Percentiles rank a stretch among this genome's conserved stretches.
Conservation (phyloP, 116 monocot species). For the Posidonia oceanica region DNA sequence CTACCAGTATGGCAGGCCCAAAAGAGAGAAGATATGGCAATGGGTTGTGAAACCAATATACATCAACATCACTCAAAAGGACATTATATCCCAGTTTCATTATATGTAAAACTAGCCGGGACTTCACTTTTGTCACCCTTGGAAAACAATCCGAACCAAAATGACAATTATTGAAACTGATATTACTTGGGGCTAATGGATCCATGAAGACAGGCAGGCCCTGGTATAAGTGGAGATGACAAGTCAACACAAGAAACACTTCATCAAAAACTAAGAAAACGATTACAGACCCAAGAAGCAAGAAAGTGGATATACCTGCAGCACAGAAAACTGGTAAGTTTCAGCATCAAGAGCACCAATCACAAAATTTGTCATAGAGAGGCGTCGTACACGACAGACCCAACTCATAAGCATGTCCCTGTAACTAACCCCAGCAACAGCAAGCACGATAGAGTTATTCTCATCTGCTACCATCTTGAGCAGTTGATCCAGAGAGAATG, state of each 20-base stretch:
- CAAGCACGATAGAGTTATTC: conserved; percentile 70
- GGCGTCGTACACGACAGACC: conserved; percentile 67
- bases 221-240: conserved; percentile 16
- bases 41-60: conserved; percentile 93
- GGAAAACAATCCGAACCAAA: conserved; percentile 87
- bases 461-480: conserved; percentile 51
- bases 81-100: conserved; percentile 74
- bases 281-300: not conserved
- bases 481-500: conserved; percentile 50
- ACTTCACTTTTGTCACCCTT: conserved; percentile 92
- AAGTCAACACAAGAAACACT: not conserved
- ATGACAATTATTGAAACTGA: conserved; percentile 78
- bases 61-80: conserved; percentile 86
- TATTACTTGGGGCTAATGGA: conserved; percentile 45
- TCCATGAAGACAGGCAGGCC: conserved; percentile 88
- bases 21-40: conserved; percentile 54
- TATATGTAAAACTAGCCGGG: conserved; percentile 78
- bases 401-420: conserved; percentile 97
- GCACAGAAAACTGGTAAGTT: conserved; percentile 63
- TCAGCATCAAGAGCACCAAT: conserved; percentile 82
- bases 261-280: conserved; percentile 3
- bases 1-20: conserved; percentile 54
- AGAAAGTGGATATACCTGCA: conserved; percentile 44
- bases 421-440: conserved; percentile 75
- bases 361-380: conserved; percentile 59